phyloP scores from a whole-genome alignment of 129 eudicot species.

The Dittrichia graveolens region DNA sequence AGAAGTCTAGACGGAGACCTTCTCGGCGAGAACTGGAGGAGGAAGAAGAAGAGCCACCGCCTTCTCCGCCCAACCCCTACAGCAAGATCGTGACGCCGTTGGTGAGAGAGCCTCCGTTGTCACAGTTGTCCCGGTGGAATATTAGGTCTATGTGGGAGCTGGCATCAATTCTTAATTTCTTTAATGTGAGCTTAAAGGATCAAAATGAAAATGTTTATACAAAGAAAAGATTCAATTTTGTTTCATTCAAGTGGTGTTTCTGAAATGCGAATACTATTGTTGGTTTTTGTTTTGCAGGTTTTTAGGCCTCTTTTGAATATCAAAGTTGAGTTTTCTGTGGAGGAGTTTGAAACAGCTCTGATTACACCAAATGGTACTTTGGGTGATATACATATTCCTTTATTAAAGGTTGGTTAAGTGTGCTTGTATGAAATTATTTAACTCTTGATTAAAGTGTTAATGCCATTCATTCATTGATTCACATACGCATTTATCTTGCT shows the following conservation, averaged over 20 bases:
- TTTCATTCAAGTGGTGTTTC: neutral
- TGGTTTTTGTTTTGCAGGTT: conserved; percentile 58
- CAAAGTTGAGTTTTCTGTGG: conserved; percentile 74
- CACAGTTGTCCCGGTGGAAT: conserved; percentile 85
- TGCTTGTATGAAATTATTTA: neutral
- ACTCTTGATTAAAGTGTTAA: neutral
- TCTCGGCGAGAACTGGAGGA: conserved; percentile 25
- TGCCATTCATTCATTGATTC: neutral
- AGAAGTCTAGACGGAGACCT: conserved; percentile 45
- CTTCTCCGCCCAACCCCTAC: conserved; percentile 48
- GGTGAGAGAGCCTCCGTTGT: conserved; percentile 62
- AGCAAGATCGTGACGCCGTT: conserved; percentile 61
- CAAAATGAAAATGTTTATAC: neutral
- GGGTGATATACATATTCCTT: conserved; percentile 80
- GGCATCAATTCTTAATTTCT: conserved; percentile 84
- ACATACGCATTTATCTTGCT: neutral
- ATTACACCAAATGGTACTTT: conserved; percentile 74
- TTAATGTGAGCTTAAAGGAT: conserved; percentile 59
- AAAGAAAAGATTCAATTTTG: conserved; percentile 5
- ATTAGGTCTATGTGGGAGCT: conserved; percentile 93
- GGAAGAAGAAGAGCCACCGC: conserved; percentile 44
- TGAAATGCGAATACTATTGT: conserved; percentile 6
- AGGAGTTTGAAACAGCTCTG: conserved; percentile 95
- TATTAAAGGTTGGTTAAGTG: conserved; percentile 67
- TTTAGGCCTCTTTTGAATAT: conserved; percentile 92